Evolutionary conservation across 75 land plant genomes (phyloP).

Genomic region (Cryptomeria japonica): DNA sequence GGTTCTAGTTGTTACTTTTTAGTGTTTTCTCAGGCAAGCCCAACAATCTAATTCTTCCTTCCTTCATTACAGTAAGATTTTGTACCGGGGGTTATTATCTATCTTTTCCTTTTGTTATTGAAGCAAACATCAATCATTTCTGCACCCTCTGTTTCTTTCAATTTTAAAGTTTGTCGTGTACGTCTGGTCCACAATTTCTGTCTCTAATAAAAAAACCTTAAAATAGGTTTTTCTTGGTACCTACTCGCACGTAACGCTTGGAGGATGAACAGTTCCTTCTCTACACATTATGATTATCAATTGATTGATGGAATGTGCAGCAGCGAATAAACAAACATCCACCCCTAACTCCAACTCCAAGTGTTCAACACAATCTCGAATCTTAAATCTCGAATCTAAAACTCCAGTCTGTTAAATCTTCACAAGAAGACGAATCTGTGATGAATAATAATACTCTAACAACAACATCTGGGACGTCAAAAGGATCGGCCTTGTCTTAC

Average conservation of each 20-base stretch:
- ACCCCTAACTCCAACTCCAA: neutral
- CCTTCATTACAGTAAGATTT: neutral
- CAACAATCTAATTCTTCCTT: neutral
- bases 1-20: neutral
- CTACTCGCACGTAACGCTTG: neutral
- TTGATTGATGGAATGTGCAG: slow-evolving; percentile 1
- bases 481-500: slow-evolving; percentile 1
- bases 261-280: neutral
- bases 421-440: neutral
- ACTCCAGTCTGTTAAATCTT: neutral
- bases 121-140: neutral
- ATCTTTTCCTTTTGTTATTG: neutral
- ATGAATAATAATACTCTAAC: neutral
- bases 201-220: neutral
- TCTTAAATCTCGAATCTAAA: neutral
- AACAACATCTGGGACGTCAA: neutral
- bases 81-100: neutral
- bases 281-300: neutral
- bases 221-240: neutral
- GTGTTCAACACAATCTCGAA: neutral
- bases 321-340: neutral
- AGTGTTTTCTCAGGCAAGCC: no score
- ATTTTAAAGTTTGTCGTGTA: neutral
- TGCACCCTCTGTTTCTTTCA: neutral
- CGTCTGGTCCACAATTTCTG: neutral